Conservation (phyloP, 371 early-diverging fungal genomes). For the Thermomucor indicae-seudaticae region DNA sequence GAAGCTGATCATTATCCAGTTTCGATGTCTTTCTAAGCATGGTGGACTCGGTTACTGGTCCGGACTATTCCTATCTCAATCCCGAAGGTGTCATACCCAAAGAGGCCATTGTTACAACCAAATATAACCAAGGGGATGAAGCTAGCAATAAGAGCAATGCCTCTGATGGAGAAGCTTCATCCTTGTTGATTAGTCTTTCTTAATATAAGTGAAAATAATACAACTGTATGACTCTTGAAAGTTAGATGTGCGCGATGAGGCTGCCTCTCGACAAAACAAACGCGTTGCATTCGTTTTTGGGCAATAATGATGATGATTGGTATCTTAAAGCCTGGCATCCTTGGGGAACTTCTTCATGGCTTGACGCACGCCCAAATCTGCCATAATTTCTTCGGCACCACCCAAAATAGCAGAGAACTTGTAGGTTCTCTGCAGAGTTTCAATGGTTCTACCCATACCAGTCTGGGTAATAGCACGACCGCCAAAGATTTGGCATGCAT, state of each 20-base stretch:
- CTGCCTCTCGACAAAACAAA: no score
- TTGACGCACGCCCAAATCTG: constrained; percentile 29
- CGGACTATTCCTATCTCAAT: constrained; percentile 42
- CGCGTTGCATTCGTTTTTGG: no score
- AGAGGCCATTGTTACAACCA: constrained; percentile 19
- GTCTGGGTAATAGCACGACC: constrained; percentile 55
- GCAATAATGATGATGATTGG: no score
- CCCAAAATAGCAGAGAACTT: constrained; percentile 71
- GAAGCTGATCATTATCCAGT: constrained; percentile 18
- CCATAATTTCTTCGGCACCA: constrained; percentile 71
- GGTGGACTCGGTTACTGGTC: constrained; percentile 51
- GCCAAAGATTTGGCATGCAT: constrained; percentile 58
- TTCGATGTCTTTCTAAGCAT: constrained; percentile 68
- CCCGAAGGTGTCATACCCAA: constrained; percentile 34
- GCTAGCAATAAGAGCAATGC: no score
- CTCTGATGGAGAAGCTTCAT: no score
- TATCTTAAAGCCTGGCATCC: constrained; percentile 18
- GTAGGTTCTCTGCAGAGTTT: constrained; percentile 39
- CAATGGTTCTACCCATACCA: constrained; percentile 49
- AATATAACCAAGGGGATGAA: no score
- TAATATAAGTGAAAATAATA: no score
- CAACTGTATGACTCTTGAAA: no score
- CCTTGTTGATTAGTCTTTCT: no score
- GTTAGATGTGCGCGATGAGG: no score
- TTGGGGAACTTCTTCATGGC: constrained; percentile 24